These are phyloP conservation scores for Didymella sp. DNA, from an alignment of 2,329 filamentous ascomycete species.

Conservation along the genomic window DNA sequence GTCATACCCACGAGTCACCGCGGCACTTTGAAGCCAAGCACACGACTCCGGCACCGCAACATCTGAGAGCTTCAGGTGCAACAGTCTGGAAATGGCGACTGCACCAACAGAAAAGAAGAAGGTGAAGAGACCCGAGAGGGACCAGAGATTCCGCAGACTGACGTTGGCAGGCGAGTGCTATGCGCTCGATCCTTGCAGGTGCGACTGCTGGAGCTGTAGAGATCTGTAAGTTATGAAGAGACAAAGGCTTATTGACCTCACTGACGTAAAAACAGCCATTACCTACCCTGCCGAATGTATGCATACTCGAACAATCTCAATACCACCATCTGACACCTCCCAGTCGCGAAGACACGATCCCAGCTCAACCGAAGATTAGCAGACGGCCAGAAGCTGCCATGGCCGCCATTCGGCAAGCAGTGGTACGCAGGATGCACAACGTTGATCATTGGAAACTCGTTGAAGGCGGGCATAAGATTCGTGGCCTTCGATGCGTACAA, in stretches of 20 bases:
- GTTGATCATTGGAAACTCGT: constrained; percentile 92
- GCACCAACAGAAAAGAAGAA: constrained; percentile 47
- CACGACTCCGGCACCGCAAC: constrained; percentile 6
- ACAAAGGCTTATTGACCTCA: not conserved
- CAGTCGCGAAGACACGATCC: constrained; percentile 91
- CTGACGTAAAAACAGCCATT: constrained; percentile 65
- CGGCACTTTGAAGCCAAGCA: constrained; percentile 7
- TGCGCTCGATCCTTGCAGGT: constrained; percentile 91
- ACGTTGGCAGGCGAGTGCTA: constrained; percentile 68
- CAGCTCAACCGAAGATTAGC: constrained; percentile 88
- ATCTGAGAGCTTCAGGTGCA: not conserved
- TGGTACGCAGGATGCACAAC: constrained; percentile 99
- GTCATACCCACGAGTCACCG: constrained; percentile 23
- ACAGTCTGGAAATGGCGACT: constrained; percentile 32
- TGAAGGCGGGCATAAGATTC: constrained; percentile 97
- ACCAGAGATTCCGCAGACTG: not conserved
- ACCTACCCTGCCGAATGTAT: constrained; percentile 94
- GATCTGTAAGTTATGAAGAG: constrained; percentile 67
- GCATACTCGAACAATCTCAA: constrained; percentile 28
- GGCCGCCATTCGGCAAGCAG: constrained; percentile 89
- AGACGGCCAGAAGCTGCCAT: constrained; percentile 85
- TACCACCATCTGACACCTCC: constrained; percentile 21
- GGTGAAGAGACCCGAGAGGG: constrained; percentile 19
- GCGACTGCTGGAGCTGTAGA: constrained; percentile 94
- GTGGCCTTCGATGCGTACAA: constrained; percentile 98